Evolutionary conservation across 192 early-diverging fungal species (phyloP), one percentile per base, ranked within the genome.

Genomic region (Backusella psychrophila): DNA sequence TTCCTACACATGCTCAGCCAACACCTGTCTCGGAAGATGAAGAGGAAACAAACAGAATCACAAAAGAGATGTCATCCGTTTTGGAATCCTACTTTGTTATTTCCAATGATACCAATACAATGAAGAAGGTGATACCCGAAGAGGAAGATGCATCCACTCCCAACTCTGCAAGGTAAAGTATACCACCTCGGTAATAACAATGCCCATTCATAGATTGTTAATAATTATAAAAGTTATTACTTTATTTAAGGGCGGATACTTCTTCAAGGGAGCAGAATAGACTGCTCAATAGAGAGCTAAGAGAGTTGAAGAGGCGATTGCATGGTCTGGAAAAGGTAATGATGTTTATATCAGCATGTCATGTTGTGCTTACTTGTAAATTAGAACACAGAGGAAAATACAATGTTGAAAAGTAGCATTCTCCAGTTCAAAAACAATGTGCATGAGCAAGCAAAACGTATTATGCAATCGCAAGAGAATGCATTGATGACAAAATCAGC

Each of bases 341-440:
- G 31, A 14, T 5, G 56, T 0, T 15, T 15, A 44, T n/a, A 69
- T 4, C 14, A 35, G 1, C n/a, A 63, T 66, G 7, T 0, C 39
- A 31, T 26, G 12, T 21, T 65, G 19, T 38, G 36, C 35, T 35
- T 71, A n/a, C 42, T 35, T 29, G 14, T 66, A 7, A 29, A 21
- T 67, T 68, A 91, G 88, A 85, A 90, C 11, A 80, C 84, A 1
- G 83, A 88, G 66, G 90, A 93, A 71, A 90, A 87, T 76, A 88
- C 82, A 21, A 79, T 91, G 78, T 79, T 92, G 38, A 84, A 84
- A 71, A 87, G 83, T 69, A 89, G 86, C 39, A 91, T 93, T 73
- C 74, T 91, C 29, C 92, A 93, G 77, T 91, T 93, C 67, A 83
- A 85, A 66, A 89, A 92, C 53, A 89, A 92, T 84, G 77, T 90